phyloP scores from a whole-genome alignment of 108 stramenopile species.

The Bacterosira constricta region DNA sequence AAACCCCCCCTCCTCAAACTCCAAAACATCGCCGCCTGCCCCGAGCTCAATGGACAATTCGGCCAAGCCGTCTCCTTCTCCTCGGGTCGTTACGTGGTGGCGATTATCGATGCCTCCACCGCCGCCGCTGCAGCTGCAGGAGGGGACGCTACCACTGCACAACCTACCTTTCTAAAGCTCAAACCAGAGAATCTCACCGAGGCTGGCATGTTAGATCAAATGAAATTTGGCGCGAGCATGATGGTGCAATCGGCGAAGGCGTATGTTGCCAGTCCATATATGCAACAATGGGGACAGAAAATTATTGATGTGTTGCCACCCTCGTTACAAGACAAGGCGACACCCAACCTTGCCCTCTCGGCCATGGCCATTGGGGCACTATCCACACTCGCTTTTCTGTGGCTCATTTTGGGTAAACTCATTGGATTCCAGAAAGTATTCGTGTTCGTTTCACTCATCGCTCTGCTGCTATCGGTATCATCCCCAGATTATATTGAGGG shows the following conservation, averaged over 20 bases:
- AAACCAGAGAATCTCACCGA: conserved; percentile 34
- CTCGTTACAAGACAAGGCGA: conserved; percentile 8
- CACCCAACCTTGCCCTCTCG: conserved; percentile 20
- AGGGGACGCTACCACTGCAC: neutral
- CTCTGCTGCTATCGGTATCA: conserved; percentile 21
- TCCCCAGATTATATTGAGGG: conserved; percentile 46
- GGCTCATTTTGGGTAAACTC: conserved; percentile 6
- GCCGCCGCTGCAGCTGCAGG: conserved; percentile 13
- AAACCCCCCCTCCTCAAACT: conserved; percentile 44
- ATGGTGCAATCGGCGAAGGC: conserved; percentile 18
- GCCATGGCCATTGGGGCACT: conserved; percentile 3
- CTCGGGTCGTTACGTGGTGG: conserved; percentile 38
- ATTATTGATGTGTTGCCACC: conserved; percentile 24
- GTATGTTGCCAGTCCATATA: conserved; percentile 6
- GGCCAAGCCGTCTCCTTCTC: conserved; percentile 40
- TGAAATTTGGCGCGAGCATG: conserved; percentile 26
- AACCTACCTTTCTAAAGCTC: conserved; percentile 31
- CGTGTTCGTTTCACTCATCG: conserved; percentile 15
- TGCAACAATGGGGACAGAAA: conserved; percentile 5
- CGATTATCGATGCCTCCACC: conserved; percentile 19
- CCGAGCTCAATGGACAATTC: conserved; percentile 35
- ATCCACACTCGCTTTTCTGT: conserved; percentile 8
- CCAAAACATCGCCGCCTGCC: conserved; percentile 31
- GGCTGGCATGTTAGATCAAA: conserved; percentile 39
- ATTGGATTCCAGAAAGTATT: conserved; percentile 41